Evolutionary conservation across 768 basidiomycete genomes (phyloP).

Genomic region (Amanita inopinata): DNA sequence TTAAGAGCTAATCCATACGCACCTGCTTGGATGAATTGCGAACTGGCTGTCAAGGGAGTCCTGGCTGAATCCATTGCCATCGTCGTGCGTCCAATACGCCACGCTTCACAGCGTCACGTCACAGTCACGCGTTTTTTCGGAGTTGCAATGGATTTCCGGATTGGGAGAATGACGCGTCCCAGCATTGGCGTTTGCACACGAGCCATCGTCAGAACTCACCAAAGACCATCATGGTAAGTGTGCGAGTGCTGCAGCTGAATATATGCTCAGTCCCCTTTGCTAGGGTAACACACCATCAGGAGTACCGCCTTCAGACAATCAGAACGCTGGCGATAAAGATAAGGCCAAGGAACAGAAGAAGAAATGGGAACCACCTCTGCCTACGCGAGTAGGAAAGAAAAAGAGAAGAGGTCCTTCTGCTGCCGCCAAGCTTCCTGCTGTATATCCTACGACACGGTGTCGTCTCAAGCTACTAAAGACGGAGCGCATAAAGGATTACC

Average conservation of each 20-base stretch:
- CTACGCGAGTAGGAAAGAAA: slow-evolving; percentile 95
- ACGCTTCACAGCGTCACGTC: slow-evolving; percentile 15
- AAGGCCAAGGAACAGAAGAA: slow-evolving; percentile 54
- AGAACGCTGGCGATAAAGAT: slow-evolving; percentile 35
- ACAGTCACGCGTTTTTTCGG: slow-evolving; percentile 17
- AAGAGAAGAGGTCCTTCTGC: slow-evolving; percentile 90
- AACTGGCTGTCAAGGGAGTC: slow-evolving; percentile 50
- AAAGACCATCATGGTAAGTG: slow-evolving; percentile 20
- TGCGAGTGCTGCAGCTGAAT: background rate
- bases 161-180: slow-evolving; percentile 45
- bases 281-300: slow-evolving; percentile 75
- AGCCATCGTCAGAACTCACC: slow-evolving; percentile 8
- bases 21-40: slow-evolving; percentile 81
- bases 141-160: slow-evolving; percentile 23
- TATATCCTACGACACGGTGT: slow-evolving; percentile 92
- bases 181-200: slow-evolving; percentile 11
- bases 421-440: slow-evolving; percentile 83
- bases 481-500: slow-evolving; percentile 97
- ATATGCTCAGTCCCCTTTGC: background rate
- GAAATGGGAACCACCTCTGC: slow-evolving; percentile 98
- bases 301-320: slow-evolving; percentile 30
- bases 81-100: slow-evolving; percentile 16
- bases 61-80: slow-evolving; percentile 30
- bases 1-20: slow-evolving; percentile 8
- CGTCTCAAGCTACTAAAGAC: slow-evolving; percentile 90